A percentile compares a stretch with the other conserved stretches of the same genome.
phyloP scores from a whole-genome alignment of 441 rosid genomes.

The Corymbia citriodora region DNA sequence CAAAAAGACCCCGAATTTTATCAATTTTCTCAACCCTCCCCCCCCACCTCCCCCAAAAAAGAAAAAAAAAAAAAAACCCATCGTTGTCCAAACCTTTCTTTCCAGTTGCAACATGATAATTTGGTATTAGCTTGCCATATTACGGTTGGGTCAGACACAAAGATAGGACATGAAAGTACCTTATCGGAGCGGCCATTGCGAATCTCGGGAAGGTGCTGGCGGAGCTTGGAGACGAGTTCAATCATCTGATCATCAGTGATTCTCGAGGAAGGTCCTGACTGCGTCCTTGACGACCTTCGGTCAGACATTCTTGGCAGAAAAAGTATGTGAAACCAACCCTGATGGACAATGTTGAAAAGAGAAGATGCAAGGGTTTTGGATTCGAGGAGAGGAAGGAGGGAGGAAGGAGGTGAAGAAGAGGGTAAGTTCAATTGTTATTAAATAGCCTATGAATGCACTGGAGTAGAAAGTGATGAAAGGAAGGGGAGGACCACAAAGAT shows the following conservation, averaged over 20 bases:
- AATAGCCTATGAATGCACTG: slow-evolving; percentile 24
- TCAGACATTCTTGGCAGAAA: slow-evolving; percentile 49
- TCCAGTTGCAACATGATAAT: neutral
- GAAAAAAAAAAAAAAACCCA: neutral
- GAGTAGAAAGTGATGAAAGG: slow-evolving; percentile 40
- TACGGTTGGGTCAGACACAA: neutral
- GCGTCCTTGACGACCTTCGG: slow-evolving; percentile 56
- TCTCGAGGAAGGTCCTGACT: slow-evolving; percentile 43
- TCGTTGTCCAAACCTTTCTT: neutral
- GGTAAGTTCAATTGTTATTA: neutral
- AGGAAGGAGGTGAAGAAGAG: slow-evolving; percentile 1
- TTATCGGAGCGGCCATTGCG: slow-evolving; percentile 67
- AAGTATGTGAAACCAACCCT: neutral
- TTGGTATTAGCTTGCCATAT: neutral
- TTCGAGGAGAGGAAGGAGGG: neutral
- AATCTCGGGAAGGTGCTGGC: slow-evolving; percentile 88
- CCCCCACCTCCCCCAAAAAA: neutral
- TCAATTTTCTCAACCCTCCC: neutral
- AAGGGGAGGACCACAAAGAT: slow-evolving; percentile 52
- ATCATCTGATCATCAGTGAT: slow-evolving; percentile 89
- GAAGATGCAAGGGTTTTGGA: too few species aligned
- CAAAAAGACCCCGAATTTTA: neutral
- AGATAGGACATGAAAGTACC: slow-evolving; percentile 31
- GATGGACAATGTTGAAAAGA: neutral
- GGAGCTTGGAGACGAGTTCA: slow-evolving; percentile 72